Conservation (phyloP, 2,329 filamentous ascomycete genomes). For the Apiospora pterosperma region DNA sequence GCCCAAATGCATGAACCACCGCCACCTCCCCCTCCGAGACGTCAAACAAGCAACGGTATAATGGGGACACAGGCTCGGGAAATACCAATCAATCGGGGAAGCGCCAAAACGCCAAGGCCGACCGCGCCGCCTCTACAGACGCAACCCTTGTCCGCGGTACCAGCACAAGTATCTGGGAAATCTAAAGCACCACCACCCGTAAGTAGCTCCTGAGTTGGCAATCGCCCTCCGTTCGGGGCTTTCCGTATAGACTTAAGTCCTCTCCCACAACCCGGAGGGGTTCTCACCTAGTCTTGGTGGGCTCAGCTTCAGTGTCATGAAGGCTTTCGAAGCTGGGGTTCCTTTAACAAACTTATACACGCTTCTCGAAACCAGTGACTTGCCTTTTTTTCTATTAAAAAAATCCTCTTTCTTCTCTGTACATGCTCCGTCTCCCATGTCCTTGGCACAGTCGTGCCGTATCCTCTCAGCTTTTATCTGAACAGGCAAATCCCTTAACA, state of each 20-base stretch:
- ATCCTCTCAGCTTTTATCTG: neutral
- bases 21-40: slow-evolving; percentile 38
- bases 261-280: neutral
- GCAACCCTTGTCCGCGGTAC: slow-evolving; percentile 14
- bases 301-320: neutral
- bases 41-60: slow-evolving; percentile 21
- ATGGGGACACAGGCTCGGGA: slow-evolving; percentile 13
- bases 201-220: neutral
- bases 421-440: neutral
- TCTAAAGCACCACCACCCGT: slow-evolving; percentile 34
- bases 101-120: slow-evolving; percentile 18
- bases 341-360: neutral
- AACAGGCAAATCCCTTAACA: slow-evolving; percentile 14
- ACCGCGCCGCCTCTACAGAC: slow-evolving; percentile 11
- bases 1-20: slow-evolving; percentile 31
- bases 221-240: slow-evolving; percentile 8
- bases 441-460: neutral
- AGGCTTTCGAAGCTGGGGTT: neutral
- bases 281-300: neutral
- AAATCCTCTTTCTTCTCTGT: neutral
- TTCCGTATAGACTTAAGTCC: slow-evolving; percentile 26
- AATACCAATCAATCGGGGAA: slow-evolving; percentile 32
- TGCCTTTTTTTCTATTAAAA: neutral
- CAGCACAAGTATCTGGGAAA: slow-evolving; percentile 19
- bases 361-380: neutral